Conservation (phyloP, 176 grass and related monocot species). For the Alloteropsis semialata region DNA sequence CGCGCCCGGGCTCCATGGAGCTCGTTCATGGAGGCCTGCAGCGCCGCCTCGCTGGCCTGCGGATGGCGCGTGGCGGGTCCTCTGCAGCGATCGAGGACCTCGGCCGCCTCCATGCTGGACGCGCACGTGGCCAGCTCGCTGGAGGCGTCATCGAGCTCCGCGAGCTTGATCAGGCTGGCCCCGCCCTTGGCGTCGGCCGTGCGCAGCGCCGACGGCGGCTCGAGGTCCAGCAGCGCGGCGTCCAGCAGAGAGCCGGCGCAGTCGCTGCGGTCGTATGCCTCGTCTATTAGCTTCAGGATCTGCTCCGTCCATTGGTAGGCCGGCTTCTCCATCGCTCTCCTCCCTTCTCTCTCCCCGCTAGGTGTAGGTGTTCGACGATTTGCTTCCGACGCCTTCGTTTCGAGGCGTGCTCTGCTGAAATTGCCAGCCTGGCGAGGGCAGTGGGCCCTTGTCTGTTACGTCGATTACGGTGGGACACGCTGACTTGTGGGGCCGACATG, state of each 20-base stretch:
- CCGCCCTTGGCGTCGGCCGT: not conserved
- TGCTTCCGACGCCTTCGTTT: no score
- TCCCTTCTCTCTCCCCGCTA: not conserved
- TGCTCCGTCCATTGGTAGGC: not conserved
- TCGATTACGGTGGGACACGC: no score
- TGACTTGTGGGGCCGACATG: no score
- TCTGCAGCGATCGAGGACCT: not conserved
- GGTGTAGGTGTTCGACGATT: no score
- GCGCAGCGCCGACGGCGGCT: no score
- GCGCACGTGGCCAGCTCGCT: not conserved
- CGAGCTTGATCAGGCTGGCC: not conserved
- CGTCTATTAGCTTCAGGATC: not conserved
- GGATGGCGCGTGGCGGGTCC: not conserved
- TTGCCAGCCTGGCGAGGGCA: no score
- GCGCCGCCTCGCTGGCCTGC: not conserved
- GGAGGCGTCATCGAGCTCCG: not conserved
- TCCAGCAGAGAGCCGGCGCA: not conserved
- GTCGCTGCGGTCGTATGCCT: not conserved
- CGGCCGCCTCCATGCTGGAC: not conserved
- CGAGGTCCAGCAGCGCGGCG: not conserved
- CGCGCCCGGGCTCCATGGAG: not conserved
- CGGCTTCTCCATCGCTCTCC: not conserved
- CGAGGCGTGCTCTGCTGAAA: no score
- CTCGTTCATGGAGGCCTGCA: not conserved
- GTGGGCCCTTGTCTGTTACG: no score